Conservation (phyloP, 1,284 basidiomycete genomes). For the Veloporphyrellus conicus region DNA sequence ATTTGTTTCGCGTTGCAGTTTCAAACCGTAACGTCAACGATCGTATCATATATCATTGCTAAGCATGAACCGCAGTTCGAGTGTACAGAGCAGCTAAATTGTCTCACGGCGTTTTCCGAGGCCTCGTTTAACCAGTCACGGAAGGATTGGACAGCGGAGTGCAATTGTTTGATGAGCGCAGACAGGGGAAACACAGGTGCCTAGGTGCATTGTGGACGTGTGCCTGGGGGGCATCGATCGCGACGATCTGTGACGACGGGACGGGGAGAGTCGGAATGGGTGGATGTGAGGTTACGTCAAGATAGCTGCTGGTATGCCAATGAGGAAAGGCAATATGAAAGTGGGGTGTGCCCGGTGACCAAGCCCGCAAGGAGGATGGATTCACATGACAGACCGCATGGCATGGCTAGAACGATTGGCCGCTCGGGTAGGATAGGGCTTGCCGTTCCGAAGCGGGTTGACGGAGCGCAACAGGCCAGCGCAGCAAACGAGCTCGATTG, state of each 20-base stretch:
- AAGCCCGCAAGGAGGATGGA: not conserved
- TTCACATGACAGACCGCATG: slow-evolving; percentile 19
- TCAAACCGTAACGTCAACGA: slow-evolving; percentile 2
- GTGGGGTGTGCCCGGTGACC: not conserved
- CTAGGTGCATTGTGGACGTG: slow-evolving; percentile 5
- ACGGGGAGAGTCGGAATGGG: slow-evolving; percentile 15
- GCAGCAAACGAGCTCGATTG: not conserved
- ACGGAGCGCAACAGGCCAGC: slow-evolving; percentile 8
- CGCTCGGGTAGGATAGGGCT: slow-evolving; percentile 2
- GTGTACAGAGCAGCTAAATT: not conserved
- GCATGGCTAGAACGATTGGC: not conserved
- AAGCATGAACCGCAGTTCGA: not conserved
- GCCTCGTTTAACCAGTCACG: not conserved
- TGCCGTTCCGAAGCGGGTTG: slow-evolving; percentile 10
- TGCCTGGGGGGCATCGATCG: slow-evolving; percentile 17
- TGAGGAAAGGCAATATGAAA: slow-evolving; percentile 18
- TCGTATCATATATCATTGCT: too few species aligned
- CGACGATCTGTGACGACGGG: slow-evolving; percentile 12
- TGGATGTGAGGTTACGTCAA: too few species aligned
- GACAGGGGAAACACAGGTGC: not conserved
- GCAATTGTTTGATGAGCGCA: not conserved
- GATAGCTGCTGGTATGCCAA: not conserved
- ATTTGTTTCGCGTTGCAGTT: slow-evolving; percentile 4
- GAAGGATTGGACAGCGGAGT: too few species aligned
- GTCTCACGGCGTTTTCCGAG: slow-evolving; percentile 15